phyloP scores from a whole-genome alignment of 75 land plant genomes.

The Sequoiadendron giganteum region DNA sequence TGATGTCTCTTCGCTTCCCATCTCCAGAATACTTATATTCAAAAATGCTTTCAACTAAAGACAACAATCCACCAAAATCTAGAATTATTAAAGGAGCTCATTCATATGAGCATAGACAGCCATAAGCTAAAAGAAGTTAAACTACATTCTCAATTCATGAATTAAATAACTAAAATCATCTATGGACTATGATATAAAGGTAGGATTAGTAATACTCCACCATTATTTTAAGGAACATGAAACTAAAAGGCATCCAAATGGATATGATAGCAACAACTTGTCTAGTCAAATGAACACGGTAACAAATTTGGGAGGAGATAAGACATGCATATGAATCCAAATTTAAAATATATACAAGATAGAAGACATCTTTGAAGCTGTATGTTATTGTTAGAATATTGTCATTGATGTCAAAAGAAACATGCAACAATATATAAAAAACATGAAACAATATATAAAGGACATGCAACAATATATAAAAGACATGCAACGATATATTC shows the following conservation, averaged over 20 bases:
- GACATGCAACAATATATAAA: no score
- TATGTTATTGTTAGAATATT: neutral
- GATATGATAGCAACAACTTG: neutral
- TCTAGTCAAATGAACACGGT: neutral
- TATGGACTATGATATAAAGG: neutral
- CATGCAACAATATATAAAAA: no score
- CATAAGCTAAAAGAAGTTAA: neutral
- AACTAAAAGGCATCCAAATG: neutral
- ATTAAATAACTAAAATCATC: neutral
- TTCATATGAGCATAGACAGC: neutral
- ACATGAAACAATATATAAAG: no score
- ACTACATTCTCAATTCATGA: neutral
- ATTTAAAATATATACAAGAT: neutral
- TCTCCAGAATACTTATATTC: slow-evolving; percentile 69
- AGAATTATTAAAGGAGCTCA: neutral
- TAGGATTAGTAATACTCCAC: neutral
- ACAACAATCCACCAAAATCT: slow-evolving; percentile 2
- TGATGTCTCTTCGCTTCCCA: slow-evolving; percentile 63
- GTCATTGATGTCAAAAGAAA: no score
- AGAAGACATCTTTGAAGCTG: neutral
- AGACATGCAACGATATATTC: no score
- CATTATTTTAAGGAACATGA: neutral
- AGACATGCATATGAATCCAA: no score
- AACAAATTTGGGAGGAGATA: neutral
- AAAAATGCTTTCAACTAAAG: slow-evolving; percentile 81